Percentiles rank a stretch among this genome's conserved stretches.
phyloP scores from a whole-genome alignment of 2,329 filamentous ascomycete species.

The Aspergillus sp. region DNA sequence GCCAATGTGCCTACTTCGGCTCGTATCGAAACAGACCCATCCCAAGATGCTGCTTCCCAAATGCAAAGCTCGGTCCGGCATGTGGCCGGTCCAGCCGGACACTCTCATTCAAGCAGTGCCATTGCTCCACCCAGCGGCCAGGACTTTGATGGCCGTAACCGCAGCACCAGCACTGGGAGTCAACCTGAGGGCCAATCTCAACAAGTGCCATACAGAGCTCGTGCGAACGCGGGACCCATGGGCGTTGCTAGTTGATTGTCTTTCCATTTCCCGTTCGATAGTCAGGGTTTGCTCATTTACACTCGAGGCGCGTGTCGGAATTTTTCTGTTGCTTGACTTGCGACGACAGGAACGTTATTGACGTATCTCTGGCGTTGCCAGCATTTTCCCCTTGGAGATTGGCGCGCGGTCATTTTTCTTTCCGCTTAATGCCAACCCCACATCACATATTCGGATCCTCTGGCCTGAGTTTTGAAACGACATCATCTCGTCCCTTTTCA shows the following conservation, averaged over 20 bases:
- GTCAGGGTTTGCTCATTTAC: conserved; percentile 5
- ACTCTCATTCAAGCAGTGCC: conserved; percentile 30
- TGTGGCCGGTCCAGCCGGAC: conserved; percentile 52
- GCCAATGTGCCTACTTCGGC: conserved; percentile 53
- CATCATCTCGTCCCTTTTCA: conserved; percentile 7
- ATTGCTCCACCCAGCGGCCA: conserved; percentile 22
- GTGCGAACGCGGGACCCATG: conserved; percentile 40
- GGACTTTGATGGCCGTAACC: conserved; percentile 35
- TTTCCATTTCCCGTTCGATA: background rate
- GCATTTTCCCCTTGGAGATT: conserved; percentile 30
- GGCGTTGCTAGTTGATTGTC: conserved; percentile 34
- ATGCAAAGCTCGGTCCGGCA: conserved; percentile 82
- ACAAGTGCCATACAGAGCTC: conserved; percentile 37
- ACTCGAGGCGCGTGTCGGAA: background rate
- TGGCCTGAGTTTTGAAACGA: background rate
- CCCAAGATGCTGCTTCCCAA: conserved; percentile 68
- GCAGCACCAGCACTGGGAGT: conserved; percentile 36
- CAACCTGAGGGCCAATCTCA: conserved; percentile 36
- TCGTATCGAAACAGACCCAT: conserved; percentile 81
- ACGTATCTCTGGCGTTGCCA: conserved; percentile 26
- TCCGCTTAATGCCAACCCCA: conserved; percentile 20
- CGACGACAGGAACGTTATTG: conserved; percentile 13
- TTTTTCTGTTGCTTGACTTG: conserved; percentile 14
- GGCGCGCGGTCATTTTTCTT: conserved; percentile 29
- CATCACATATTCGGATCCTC: conserved; percentile 17